Base-by-base conservation (phyloP, 495 filamentous ascomycete genomes). In the Xylaria nigripes region DNA sequence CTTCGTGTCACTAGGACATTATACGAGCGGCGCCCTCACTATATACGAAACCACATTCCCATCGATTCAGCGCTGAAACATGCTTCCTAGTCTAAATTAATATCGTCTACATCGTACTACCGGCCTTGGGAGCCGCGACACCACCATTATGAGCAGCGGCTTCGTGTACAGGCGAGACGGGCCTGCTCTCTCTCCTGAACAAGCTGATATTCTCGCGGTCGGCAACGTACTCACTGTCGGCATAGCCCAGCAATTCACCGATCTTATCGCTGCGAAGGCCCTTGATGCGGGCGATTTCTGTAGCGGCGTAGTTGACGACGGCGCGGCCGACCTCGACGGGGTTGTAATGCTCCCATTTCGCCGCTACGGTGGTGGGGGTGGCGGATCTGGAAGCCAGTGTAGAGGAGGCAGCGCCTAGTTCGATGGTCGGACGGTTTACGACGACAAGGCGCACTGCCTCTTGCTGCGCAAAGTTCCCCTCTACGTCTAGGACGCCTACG, bases 191-290 rank as follows among this genome's bases (percentile, higher is more conserved):
- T 36, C 56, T 54, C 18, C 52, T 61, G 40, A 89, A 85, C 54
- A 95, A 85, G 16, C 89, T 87, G 36, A 96, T 86, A 61, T 92
- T 94, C 69, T 94, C 89, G 52, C 90, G 77, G 59, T 90, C 72
- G 7, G 92, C 92, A 41, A 98, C 87, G 75, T 97, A 96, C 69
- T 96, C 90, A 54, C 86, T 90, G 62, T 96, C 91, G 25, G 90
- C 85, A 74, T 95, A 98, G 3, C 93, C 93, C 32, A 98, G 65
- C 25, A 91, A 58, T 0, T 77, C 72, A 41, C 82, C 76, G 54
- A 98, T 95, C 64, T 93, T 85, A 1, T 73, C 79, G 63, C 91
- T 96, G 59, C 84, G 81, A 53, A 85, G 76, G 0, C 93, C 93
- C 70, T 87, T 90, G 57, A 97, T 94, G 47, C 86, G 74, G 48